phyloP scores from a whole-genome alignment of 2,329 filamentous ascomycete genomes.

The Fusarium sp. region DNA sequence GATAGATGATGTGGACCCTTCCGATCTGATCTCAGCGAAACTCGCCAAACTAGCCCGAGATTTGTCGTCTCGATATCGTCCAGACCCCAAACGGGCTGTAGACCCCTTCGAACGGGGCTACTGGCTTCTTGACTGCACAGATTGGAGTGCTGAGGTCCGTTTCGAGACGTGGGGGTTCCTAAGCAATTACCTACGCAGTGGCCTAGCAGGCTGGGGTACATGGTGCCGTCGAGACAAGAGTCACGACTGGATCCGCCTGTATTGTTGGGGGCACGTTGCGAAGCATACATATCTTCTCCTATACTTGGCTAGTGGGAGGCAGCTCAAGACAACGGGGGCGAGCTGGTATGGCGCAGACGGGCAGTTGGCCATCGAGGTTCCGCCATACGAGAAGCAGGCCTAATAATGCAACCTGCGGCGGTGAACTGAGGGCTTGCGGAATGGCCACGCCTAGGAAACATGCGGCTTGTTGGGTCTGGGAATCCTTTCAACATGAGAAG shows the following conservation, averaged over 20 bases:
- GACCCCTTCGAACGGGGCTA: constrained; percentile 78
- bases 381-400: constrained; percentile 38
- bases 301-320: constrained; percentile 76
- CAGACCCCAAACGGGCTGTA: constrained; percentile 48
- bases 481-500: constrained; percentile 4
- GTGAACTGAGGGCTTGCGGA: neutral
- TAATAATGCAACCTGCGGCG: neutral
- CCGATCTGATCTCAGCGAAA: constrained; percentile 67
- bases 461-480: neutral
- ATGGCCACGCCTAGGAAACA: too few relatives aligned
- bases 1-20: constrained; percentile 56
- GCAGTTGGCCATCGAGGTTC: constrained; percentile 59
- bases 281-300: constrained; percentile 81
- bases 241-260: constrained; percentile 69
- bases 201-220: constrained; percentile 75
- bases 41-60: constrained; percentile 64
- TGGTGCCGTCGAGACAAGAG: constrained; percentile 62
- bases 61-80: constrained; percentile 65
- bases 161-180: constrained; percentile 72
- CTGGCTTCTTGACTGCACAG: constrained; percentile 74
- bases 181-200: constrained; percentile 67
- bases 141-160: constrained; percentile 64
- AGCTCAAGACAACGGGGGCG: constrained; percentile 67
- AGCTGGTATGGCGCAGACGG: constrained; percentile 77
- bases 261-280: constrained; percentile 81